Evolutionary conservation across 371 early-diverging fungal species (phyloP).

Genomic region (Neoconidiobolus thromboides): DNA sequence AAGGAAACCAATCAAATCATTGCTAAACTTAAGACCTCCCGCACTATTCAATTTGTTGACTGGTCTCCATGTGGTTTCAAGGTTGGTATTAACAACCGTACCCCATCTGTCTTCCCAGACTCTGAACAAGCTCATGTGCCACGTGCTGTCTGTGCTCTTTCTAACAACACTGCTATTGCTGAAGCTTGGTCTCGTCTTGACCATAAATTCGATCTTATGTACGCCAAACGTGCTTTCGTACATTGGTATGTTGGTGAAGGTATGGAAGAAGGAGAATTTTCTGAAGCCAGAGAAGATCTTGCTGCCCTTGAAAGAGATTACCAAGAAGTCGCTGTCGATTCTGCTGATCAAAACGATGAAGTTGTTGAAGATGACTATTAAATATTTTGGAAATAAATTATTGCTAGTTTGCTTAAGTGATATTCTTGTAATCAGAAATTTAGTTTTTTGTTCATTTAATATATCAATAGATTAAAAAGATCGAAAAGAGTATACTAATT

Average conservation of each 20-base stretch:
- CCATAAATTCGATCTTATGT: conserved; percentile 94
- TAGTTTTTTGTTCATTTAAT: too few species aligned
- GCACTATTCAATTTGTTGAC: conserved; percentile 89
- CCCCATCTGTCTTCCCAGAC: conserved; percentile 75
- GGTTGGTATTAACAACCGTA: conserved; percentile 86
- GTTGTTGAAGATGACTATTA: conserved; percentile 8
- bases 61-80: conserved; percentile 98
- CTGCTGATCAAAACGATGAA: conserved; percentile 10
- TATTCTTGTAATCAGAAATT: too few species aligned
- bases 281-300: conserved; percentile 98
- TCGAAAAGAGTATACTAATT: too few species aligned
- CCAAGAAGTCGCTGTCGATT: conserved; percentile 68
- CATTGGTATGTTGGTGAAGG: conserved; percentile 99
- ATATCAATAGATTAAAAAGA: too few species aligned
- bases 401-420: too few species aligned
- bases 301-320: conserved; percentile 99
- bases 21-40: conserved; percentile 73
- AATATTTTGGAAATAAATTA: too few species aligned
- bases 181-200: conserved; percentile 93
- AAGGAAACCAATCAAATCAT: conserved; percentile 80
- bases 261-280: conserved; percentile 97
- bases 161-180: conserved; percentile 91
- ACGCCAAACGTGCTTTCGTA: conserved; percentile 94
- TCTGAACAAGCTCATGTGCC: conserved; percentile 80
- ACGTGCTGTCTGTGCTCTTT: conserved; percentile 88